Base-by-base conservation (phyloP, 2,329 filamentous ascomycete genomes). In the Trichoderma atroviride region DNA sequence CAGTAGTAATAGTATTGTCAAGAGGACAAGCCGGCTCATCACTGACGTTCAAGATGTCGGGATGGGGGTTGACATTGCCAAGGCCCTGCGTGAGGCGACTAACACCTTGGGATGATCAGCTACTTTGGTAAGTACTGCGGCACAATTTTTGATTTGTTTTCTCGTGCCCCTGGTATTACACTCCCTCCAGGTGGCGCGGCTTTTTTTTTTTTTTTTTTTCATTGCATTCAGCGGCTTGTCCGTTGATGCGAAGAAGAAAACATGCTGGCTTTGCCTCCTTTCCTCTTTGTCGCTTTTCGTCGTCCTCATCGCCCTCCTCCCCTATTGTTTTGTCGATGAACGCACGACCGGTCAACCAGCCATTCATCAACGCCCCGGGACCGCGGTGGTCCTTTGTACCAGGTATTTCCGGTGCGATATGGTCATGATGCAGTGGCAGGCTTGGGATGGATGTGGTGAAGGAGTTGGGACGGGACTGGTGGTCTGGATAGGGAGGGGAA, bases 81-180 rank as follows among this genome's bases (percentile, higher is more conserved):
- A 56, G 61, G 61, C 43, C 33, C 50, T 64, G 61, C 61, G 47
- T 65, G 50, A 65, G 50, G 61, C 61, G 61, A 65, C 50, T 65
- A 65, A 65, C 24, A 55, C 52, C 61, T 65, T 56, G 35, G 33
- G 52, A 56, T 64, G 61, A 62, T 56, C 61, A 64, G 50, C 24
- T 14, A 22, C 50, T 64, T 22, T 55, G 24, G 43, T 40, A 43
- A 31, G 61, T 64, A 64, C 31, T 29, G 5, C 24, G 47, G 60
- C 60, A 35, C 60, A 53, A 63, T 40, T 63, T 53, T 37, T 63
- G n/a, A 63, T 63, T 19, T 19, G 19, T 63, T 27, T 63, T 35
- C 29, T 53, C 60, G 47, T 13, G 31, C 50, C 60, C 37, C 37
- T 43, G 37, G 37, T 19, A 63, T 53, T 63, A 53, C 60, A 33